These are phyloP conservation scores for Edaphochlamys debaryana DNA, from an alignment of 139 green algal genomes.

Conservation along the genomic window DNA sequence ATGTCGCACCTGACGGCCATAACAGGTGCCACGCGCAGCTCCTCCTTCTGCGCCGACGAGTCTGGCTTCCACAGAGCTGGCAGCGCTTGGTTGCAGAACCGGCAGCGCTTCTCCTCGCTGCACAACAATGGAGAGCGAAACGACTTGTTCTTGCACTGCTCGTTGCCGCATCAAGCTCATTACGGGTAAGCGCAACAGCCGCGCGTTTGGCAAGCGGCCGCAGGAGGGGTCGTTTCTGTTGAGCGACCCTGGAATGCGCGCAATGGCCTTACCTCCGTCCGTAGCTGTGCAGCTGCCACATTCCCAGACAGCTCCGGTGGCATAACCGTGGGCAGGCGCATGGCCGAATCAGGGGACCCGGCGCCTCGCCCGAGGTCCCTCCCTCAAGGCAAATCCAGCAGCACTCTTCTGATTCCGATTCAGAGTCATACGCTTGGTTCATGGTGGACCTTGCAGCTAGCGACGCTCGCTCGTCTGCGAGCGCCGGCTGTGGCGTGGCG, in stretches of 20 bases:
- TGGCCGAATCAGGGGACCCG: not conserved
- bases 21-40: constrained; percentile 12
- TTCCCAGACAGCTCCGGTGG: constrained; percentile 10
- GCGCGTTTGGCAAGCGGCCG: too few relatives aligned
- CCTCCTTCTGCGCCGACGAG: not conserved
- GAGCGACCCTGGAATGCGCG: not conserved
- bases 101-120: constrained; percentile 24
- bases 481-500: too few relatives aligned
- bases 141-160: too few relatives aligned
- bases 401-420: too few relatives aligned
- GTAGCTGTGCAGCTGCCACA: constrained; percentile 13
- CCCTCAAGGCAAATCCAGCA: constrained; percentile 42
- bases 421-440: too few relatives aligned
- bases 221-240: too few relatives aligned
- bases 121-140: too few relatives aligned
- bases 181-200: too few relatives aligned
- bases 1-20: constrained; percentile 24
- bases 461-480: too few relatives aligned
- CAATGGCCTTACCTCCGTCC: not conserved
- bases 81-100: constrained; percentile 25
- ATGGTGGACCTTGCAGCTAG: too few relatives aligned
- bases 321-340: constrained; percentile 14
- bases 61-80: constrained; percentile 21
- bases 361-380: too few relatives aligned
- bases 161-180: too few relatives aligned